Conservation (phyloP, 2,329 filamentous ascomycete genomes). For the Aspergillus calidoustus region DNA sequence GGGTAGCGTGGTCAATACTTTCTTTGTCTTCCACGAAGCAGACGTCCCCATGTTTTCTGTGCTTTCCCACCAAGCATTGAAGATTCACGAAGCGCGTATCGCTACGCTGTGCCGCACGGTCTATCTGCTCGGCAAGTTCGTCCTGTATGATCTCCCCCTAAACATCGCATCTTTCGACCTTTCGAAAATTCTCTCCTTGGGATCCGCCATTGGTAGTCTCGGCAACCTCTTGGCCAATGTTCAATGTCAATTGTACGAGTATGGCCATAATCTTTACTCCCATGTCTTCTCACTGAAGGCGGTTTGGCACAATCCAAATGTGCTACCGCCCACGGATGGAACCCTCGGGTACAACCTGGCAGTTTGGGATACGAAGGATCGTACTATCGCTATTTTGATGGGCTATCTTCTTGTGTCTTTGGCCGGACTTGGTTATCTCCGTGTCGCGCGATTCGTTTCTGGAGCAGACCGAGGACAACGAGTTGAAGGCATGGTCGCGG, state of each 20-base stretch:
- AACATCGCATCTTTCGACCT: constrained; percentile 35
- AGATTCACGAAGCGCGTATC: constrained; percentile 62
- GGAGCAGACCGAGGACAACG: constrained; percentile 58
- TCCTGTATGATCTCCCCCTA: constrained; percentile 45
- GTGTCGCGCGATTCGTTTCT: constrained; percentile 71
- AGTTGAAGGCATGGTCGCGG: constrained; percentile 74
- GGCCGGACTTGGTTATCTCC: constrained; percentile 78
- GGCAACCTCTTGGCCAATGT: constrained; percentile 19
- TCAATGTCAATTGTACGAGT: constrained; percentile 28
- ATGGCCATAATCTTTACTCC: constrained; percentile 24
- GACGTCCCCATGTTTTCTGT: constrained; percentile 79
- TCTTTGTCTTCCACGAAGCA: constrained; percentile 52
- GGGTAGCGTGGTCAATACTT: constrained; percentile 41
- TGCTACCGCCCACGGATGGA: constrained; percentile 26
- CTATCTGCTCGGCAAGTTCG: constrained; percentile 48
- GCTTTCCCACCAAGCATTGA: constrained; percentile 72
- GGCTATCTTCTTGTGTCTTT: constrained; percentile 81
- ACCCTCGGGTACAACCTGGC: constrained; percentile 63
- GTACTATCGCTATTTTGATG: constrained; percentile 73
- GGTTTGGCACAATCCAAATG: constrained; percentile 34
- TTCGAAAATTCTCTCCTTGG: constrained; percentile 27
- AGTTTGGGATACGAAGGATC: constrained; percentile 71
- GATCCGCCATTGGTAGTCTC: constrained; percentile 25
- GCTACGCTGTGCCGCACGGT: constrained; percentile 46
- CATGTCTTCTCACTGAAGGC: constrained; percentile 31